Conservation (phyloP, 2,329 filamentous ascomycete genomes). For the Arthrinium phaeospermum region DNA sequence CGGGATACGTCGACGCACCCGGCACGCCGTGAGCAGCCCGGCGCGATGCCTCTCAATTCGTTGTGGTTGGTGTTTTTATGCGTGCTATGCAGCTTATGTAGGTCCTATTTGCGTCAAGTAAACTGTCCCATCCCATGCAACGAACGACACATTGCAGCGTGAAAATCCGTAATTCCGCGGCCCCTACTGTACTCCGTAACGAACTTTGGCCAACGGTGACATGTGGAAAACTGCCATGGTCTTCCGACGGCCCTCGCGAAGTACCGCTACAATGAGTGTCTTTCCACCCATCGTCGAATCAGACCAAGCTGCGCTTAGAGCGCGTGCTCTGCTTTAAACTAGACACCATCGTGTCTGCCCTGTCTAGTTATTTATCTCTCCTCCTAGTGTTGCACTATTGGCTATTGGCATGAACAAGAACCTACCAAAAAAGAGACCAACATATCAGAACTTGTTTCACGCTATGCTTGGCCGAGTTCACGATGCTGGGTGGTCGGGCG, state of each 20-base stretch:
- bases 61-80: background rate
- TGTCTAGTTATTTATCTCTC: background rate
- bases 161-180: constrained; percentile 7
- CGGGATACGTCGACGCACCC: background rate
- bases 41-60: background rate
- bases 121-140: background rate
- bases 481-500: background rate
- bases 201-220: background rate
- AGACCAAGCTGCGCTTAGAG: background rate
- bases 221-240: background rate
- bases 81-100: background rate
- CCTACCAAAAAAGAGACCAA: background rate
- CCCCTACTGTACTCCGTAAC: background rate
- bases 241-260: background rate
- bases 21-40: background rate
- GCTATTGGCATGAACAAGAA: background rate
- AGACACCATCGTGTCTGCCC: background rate
- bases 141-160: background rate
- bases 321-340: constrained; percentile 3
- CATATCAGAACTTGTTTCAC: constrained; percentile 8
- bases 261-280: constrained; percentile 3
- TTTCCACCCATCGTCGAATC: background rate
- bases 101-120: background rate
- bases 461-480: constrained; percentile 4
- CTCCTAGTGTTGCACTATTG: constrained; percentile 12